A percentile compares a stretch with the other conserved stretches of the same genome.
phyloP scores from a whole-genome alignment of 495 filamentous ascomycete species.

The Chaetomium tenue region DNA sequence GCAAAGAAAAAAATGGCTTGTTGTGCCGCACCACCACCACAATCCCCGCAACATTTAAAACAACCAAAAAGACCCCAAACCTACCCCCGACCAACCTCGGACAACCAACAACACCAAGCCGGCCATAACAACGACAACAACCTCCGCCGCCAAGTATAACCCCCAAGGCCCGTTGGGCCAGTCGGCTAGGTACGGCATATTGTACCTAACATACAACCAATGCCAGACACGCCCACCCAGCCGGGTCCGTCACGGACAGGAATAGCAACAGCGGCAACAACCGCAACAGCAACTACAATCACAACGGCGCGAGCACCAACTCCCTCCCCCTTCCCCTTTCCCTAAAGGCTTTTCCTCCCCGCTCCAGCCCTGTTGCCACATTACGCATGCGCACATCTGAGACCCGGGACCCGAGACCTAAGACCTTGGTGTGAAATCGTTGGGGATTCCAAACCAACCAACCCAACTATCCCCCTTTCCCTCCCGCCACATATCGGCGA shows the following conservation, averaged over 20 bases:
- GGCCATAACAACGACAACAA: neutral
- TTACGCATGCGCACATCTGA: conserved; percentile 10
- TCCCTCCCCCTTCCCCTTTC: too few species aligned
- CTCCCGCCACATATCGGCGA: too few species aligned
- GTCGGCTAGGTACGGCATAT: neutral
- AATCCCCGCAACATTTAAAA: neutral
- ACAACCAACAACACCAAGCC: neutral
- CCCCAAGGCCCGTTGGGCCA: neutral
- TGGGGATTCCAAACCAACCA: neutral
- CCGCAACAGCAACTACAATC: too few species aligned
- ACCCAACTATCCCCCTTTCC: too few species aligned
- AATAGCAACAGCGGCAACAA: conserved; percentile 11
- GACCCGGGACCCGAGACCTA: neutral
- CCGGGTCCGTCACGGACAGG: neutral
- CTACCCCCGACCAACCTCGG: neutral
- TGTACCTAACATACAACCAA: too few species aligned
- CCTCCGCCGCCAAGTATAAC: neutral
- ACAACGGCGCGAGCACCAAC: too few species aligned
- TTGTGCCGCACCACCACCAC: neutral
- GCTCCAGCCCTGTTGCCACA: neutral
- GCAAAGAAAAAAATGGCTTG: neutral
- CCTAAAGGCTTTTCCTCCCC: conserved; percentile 8
- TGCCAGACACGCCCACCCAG: neutral
- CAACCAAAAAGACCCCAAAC: neutral
- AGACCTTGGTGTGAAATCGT: neutral